Evolutionary conservation across 164 flowering plant genomes (phyloP).

Genomic region (Akebia trifoliata): DNA sequence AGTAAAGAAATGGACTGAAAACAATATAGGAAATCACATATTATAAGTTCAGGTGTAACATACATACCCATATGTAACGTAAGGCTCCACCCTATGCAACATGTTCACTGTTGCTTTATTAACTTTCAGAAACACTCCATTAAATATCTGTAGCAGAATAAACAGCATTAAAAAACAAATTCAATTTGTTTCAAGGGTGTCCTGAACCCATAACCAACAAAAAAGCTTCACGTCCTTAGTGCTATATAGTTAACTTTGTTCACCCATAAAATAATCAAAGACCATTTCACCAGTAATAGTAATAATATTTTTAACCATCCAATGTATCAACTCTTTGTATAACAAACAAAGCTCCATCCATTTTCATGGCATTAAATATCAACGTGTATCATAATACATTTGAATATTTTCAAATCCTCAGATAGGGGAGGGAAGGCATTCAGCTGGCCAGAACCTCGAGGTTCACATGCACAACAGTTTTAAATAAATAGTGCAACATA

Average conservation of each 20-base stretch:
- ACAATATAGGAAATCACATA: background rate
- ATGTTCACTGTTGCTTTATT: conserved; percentile 67
- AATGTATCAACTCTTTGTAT: no score
- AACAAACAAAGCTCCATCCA: no score
- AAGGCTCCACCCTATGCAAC: conserved; percentile 64
- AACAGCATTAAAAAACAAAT: background rate
- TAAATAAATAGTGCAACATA: no score
- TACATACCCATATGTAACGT: conserved; percentile 52
- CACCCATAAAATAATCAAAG: no score
- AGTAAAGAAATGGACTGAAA: background rate
- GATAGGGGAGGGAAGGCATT: no score
- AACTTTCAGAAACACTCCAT: conserved; percentile 62
- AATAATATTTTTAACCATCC: background rate
- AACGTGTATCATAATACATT: no score
- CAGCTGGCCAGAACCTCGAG: no score
- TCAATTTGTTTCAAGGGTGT: background rate
- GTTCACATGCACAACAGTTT: no score
- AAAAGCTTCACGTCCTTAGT: background rate
- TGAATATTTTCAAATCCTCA: no score
- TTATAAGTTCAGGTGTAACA: background rate
- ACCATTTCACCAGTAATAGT: no score
- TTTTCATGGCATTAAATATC: no score
- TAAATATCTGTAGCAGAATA: conserved; percentile 42
- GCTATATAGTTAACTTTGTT: background rate
- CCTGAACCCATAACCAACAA: background rate